Conservation (phyloP, 2,329 filamentous ascomycete genomes). For the Ceratocystis lukuohia region DNA sequence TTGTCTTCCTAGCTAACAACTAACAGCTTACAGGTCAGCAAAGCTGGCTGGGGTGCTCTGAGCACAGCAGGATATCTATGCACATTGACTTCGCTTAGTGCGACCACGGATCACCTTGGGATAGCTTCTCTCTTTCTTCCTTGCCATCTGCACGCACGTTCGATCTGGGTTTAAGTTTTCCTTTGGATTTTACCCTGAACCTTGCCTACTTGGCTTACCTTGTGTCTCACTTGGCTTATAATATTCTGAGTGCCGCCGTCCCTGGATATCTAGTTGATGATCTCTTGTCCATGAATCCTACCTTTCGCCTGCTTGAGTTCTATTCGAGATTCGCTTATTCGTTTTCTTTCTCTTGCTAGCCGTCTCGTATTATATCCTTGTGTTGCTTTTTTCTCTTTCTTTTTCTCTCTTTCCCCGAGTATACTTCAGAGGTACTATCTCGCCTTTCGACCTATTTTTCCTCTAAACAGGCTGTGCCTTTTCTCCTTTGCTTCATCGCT, state of each 20-base stretch:
- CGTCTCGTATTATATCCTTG: not conserved
- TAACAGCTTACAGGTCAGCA: not conserved
- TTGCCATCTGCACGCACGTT: slow-evolving; percentile 6
- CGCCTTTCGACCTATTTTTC: not conserved
- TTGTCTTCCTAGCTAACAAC: not conserved
- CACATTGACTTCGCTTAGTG: slow-evolving; percentile 3
- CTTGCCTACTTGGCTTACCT: not conserved
- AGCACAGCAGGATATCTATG: not conserved
- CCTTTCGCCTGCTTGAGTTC: not conserved
- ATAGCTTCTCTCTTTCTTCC: not conserved
- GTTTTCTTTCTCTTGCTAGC: not conserved
- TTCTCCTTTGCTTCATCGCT: not conserved
- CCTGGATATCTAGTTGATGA: not conserved
- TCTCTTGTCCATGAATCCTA: not conserved
- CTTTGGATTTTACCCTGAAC: not conserved
- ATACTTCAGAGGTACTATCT: not conserved
- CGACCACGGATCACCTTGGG: slow-evolving; percentile 5
- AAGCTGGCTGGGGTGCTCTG: not conserved
- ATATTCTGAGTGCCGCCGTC: not conserved
- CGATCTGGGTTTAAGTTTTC: slow-evolving; percentile 4
- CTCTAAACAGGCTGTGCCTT: not conserved
- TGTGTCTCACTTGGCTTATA: slow-evolving; percentile 3
- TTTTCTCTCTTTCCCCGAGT: not conserved
- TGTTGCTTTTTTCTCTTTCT: not conserved
- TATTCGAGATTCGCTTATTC: not conserved